Evolutionary conservation across 768 basidiomycete genomes (phyloP).

Genomic region (Lactarius trivialis): DNA sequence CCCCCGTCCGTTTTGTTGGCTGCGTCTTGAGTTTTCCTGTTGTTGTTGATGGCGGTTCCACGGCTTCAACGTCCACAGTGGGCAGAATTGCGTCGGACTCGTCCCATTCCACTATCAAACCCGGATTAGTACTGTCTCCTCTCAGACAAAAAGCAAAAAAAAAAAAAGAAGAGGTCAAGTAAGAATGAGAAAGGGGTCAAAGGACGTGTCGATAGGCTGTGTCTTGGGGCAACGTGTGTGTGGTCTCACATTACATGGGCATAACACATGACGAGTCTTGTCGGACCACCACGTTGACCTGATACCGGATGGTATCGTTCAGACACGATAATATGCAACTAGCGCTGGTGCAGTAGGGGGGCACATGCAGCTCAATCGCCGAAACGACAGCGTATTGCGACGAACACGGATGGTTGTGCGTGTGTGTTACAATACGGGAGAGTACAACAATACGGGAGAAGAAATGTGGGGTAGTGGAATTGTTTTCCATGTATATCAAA

Average conservation of each 20-base stretch:
- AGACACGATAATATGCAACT: conserved; percentile 18
- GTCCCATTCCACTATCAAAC: conserved; percentile 63
- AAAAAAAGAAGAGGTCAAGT: neutral
- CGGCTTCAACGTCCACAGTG: neutral
- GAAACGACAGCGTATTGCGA: conserved; percentile 15
- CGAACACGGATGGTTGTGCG: conserved; percentile 18
- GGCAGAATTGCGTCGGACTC: conserved; percentile 50
- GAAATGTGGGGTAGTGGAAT: conserved; percentile 4
- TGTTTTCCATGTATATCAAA: neutral
- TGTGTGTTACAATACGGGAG: conserved; percentile 21
- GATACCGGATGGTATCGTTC: conserved; percentile 14
- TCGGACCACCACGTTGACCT: conserved; percentile 17
- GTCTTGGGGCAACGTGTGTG: neutral
- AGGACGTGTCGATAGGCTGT: neutral
- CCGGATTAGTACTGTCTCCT: conserved; percentile 10
- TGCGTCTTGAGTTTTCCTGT: conserved; percentile 18
- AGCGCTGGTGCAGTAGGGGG: conserved; percentile 3
- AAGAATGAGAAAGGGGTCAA: neutral
- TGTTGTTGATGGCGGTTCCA: conserved; percentile 27
- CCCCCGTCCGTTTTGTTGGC: conserved; percentile 21
- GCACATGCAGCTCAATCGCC: conserved; percentile 17
- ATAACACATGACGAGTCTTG: conserved; percentile 2
- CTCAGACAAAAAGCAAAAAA: conserved; percentile 1
- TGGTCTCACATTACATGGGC: conserved; percentile 20
- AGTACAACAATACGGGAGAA: conserved; percentile 21